A percentile compares a stretch with the other conserved stretches of the same genome.
phyloP scores from a whole-genome alignment of 805 yeast genomes.

The Wickerhamiella hasegawae region DNA sequence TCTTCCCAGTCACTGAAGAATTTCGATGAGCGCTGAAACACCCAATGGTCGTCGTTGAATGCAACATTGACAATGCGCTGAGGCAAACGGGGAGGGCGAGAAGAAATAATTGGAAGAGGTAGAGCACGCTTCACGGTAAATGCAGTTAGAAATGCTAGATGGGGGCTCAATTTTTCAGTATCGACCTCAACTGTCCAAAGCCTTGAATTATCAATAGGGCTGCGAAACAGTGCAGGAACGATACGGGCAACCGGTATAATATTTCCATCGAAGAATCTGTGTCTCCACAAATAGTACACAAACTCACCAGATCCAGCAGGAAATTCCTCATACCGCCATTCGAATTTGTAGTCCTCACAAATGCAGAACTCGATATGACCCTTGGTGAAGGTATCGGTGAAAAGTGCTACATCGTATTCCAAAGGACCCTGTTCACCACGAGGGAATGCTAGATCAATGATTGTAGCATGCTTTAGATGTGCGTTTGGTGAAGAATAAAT shows the following conservation, averaged over 20 bases:
- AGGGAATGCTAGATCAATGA: slow-evolving; percentile 11
- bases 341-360: slow-evolving; percentile 10
- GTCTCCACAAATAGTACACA: slow-evolving; percentile 13
- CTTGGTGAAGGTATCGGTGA: slow-evolving; percentile 5
- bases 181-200: slow-evolving; percentile 17
- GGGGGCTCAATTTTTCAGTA: slow-evolving; percentile 10
- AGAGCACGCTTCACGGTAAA: slow-evolving; percentile 12
- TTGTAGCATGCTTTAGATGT: slow-evolving; percentile 9
- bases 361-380: slow-evolving; percentile 10
- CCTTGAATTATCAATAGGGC: slow-evolving; percentile 12
- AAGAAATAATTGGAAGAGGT: slow-evolving; percentile 1
- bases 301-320: slow-evolving; percentile 4
- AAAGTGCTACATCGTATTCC: slow-evolving; percentile 6
- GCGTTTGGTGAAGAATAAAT: slow-evolving; percentile 11
- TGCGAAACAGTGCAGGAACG: slow-evolving; percentile 7
- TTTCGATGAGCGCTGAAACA: slow-evolving; percentile 8
- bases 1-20: slow-evolving; percentile 14
- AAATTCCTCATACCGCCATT: slow-evolving; percentile 11
- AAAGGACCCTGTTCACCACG: not conserved
- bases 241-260: slow-evolving; percentile 11
- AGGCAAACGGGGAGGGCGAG: slow-evolving; percentile 6
- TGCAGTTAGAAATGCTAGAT: slow-evolving; percentile 15
- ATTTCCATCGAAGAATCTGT: slow-evolving; percentile 1
- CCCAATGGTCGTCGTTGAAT: slow-evolving; percentile 13
- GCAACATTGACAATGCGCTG: slow-evolving; percentile 8